phyloP scores from a whole-genome alignment of 129 eudicot species.

The Artemisia argyi region DNA sequence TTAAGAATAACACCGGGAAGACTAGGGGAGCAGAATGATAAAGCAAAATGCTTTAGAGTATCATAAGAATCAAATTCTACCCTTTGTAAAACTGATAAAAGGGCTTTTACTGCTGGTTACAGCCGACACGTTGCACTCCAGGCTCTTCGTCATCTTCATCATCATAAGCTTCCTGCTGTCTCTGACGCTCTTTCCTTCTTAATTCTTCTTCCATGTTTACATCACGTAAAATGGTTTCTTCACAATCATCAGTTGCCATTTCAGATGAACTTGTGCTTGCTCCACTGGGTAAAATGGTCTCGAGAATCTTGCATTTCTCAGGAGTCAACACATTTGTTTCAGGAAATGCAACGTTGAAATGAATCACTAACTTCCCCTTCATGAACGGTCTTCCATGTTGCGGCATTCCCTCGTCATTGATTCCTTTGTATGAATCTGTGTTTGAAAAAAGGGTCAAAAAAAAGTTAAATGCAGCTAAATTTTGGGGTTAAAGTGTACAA shows the following conservation, averaged over 20 bases:
- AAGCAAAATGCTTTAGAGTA: neutral
- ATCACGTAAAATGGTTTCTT: slow-evolving; percentile 58
- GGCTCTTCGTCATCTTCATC: slow-evolving; percentile 57
- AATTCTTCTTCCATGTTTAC: slow-evolving; percentile 67
- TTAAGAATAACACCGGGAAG: neutral
- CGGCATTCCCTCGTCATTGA: slow-evolving; percentile 78
- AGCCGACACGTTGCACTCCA: slow-evolving; percentile 46
- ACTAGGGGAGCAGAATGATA: slow-evolving; percentile 4
- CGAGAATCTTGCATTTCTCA: slow-evolving; percentile 41
- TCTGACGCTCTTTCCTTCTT: slow-evolving; percentile 48
- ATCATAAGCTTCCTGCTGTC: slow-evolving; percentile 53
- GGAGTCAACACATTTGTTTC: slow-evolving; percentile 44
- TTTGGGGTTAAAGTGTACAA: neutral
- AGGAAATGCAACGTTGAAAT: slow-evolving; percentile 57
- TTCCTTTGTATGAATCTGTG: slow-evolving; percentile 61
- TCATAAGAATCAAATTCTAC: neutral
- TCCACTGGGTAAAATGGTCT: slow-evolving; percentile 47
- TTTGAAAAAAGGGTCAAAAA: neutral
- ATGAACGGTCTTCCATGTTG: slow-evolving; percentile 57
- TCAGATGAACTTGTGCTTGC: slow-evolving; percentile 36
- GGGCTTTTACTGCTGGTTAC: slow-evolving; percentile 57
- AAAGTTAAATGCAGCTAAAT: neutral
- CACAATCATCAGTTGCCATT: slow-evolving; percentile 42
- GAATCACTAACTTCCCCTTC: slow-evolving; percentile 58
- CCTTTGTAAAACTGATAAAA: slow-evolving; percentile 10